Evolutionary conservation across 2,329 filamentous ascomycete species (phyloP).

Genomic region (Pestalotiopsis sp.): DNA sequence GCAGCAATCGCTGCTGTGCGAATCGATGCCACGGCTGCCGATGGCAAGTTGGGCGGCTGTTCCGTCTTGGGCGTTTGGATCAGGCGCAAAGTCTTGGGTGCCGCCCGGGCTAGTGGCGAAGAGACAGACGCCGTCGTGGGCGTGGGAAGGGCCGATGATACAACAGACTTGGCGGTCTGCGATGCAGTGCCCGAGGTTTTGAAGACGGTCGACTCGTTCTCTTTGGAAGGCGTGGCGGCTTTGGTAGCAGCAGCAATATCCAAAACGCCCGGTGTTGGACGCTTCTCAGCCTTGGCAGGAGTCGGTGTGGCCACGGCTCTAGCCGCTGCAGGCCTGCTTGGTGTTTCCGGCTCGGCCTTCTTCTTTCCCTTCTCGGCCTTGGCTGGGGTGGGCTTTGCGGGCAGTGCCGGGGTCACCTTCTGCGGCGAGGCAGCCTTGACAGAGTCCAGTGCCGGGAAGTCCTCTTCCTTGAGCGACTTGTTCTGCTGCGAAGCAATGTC

Average conservation of each 20-base stretch:
- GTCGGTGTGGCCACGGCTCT: conserved; percentile 26
- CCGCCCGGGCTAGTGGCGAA: conserved; percentile 53
- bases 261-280: conserved; percentile 43
- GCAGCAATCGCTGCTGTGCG: conserved; percentile 29
- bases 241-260: conserved; percentile 55
- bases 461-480: conserved; percentile 57
- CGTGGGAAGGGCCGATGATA: conserved; percentile 48
- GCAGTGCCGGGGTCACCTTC: conserved; percentile 32
- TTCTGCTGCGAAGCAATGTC: conserved; percentile 45
- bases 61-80: conserved; percentile 69
- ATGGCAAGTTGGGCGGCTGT: conserved; percentile 41
- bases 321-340: conserved; percentile 22
- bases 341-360: conserved; percentile 27
- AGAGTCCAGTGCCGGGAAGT: conserved; percentile 62
- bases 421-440: conserved; percentile 40
- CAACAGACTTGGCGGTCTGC: conserved; percentile 36
- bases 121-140: conserved; percentile 49
- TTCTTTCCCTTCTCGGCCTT: conserved; percentile 28
- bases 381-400: conserved; percentile 28
- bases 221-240: conserved; percentile 22
- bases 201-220: conserved; percentile 19
- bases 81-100: conserved; percentile 70
- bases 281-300: conserved; percentile 34
- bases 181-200: conserved; percentile 34
- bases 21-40: conserved; percentile 31